Base-by-base conservation (phyloP, 768 basidiomycete species). In the Pisolithus microcarpus region DNA sequence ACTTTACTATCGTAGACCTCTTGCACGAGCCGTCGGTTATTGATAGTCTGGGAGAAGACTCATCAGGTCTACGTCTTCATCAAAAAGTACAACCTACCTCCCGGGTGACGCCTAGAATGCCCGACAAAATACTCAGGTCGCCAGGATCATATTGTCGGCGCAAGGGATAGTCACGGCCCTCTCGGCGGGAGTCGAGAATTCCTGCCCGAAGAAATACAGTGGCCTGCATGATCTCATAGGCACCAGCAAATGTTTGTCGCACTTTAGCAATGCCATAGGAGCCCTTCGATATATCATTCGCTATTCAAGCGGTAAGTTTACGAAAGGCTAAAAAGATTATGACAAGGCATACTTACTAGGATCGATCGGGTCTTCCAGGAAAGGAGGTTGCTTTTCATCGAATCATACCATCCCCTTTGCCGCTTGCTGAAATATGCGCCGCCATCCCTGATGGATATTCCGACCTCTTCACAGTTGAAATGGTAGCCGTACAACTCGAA, bases 321-420 rank as follows among this genome's bases (percentile, higher is more conserved):
- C 26, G 34, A 15, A 11, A 7, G 26, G 28, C 16, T 30, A 49
- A 53, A 19, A n/a, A 24, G n/a, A 18, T 16, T 24, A 11, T 40
- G 38, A 36, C 18, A 46, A 18, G 15, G 26, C n/a, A 5, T 6
- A 77, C 91, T 68, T 59, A 95, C 93, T 74, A 24, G 78, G 70
- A 69, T 97, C 93, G 13, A 84, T 86, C 10, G 96, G 96, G 68
- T 99, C 96, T 66, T 98, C 96, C 26, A 99, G 87, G 83, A 87
- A 43, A 99, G 70, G 56, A 87, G 68, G 26, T 74, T 70, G 13
- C 72, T 68, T 60, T 77, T 77, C 47, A 69, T 72, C 48, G 72
- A 75, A 61, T 86, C 80, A 52, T 72, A 65, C 96, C 96, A 99
- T 3, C 92, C 92, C 57, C 91, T 70, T 51, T 79, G 74, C 48